phyloP scores from a whole-genome alignment of 2,329 filamentous ascomycete species.

The Paecilomyces dactylethromorphus region DNA sequence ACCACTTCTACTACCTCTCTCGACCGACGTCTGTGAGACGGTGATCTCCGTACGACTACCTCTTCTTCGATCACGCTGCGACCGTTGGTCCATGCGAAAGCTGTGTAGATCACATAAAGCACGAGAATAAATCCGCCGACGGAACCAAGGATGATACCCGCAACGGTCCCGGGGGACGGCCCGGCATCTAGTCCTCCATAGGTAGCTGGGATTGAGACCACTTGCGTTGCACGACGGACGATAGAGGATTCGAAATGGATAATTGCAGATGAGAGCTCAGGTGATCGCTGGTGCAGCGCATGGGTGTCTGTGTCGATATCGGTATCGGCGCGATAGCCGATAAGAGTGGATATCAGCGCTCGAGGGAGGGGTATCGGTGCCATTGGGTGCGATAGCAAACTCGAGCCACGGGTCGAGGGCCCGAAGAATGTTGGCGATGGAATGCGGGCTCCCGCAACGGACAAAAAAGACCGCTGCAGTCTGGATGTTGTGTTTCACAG shows the following conservation, averaged over 20 bases:
- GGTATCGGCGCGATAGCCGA: neutral
- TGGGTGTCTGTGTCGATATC: neutral
- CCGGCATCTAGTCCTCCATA: constrained; percentile 50
- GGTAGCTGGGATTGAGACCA: constrained; percentile 53
- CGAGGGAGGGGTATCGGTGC: neutral
- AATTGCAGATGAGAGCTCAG: neutral
- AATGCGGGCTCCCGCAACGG: neutral
- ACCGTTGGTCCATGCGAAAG: neutral
- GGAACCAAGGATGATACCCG: constrained; percentile 49
- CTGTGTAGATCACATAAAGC: constrained; percentile 44
- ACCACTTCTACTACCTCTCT: constrained; percentile 28
- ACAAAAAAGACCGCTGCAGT: neutral
- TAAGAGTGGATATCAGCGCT: neutral
- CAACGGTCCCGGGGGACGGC: constrained; percentile 51
- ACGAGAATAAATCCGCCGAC: constrained; percentile 48
- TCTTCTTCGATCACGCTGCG: constrained; percentile 23
- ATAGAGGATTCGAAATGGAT: neutral
- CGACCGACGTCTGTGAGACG: constrained; percentile 10
- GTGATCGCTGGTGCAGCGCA: neutral
- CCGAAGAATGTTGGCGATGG: neutral
- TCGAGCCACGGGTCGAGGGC: neutral
- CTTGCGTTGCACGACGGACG: constrained; percentile 15
- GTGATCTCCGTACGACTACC: constrained; percentile 9
- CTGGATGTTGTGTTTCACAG: neutral
- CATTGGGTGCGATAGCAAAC: neutral